Evolutionary conservation across 768 basidiomycete species (phyloP).

Genomic region (Candolleomyces aberdarensis): DNA sequence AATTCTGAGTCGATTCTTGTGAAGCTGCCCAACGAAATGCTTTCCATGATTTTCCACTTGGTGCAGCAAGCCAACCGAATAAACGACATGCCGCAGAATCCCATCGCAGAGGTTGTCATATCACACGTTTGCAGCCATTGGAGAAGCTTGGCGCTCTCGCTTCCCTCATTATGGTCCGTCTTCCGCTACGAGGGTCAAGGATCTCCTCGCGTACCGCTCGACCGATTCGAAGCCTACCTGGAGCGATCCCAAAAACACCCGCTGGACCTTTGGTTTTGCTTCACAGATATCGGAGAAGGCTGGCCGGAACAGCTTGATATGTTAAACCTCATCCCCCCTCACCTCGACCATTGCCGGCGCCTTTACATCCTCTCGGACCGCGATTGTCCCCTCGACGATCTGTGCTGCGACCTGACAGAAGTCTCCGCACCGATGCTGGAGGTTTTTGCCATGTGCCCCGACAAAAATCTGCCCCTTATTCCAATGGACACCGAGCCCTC

Average conservation of each 20-base stretch:
- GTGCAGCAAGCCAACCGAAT: not conserved
- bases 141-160: not conserved
- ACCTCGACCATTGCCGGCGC: slow-evolving; percentile 15
- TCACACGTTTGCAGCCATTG: slow-evolving; percentile 3
- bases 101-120: not conserved
- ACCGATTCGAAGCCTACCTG: slow-evolving; percentile 18
- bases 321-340: slow-evolving; percentile 7
- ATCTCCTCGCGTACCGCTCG: slow-evolving; percentile 13
- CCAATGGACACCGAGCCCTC: not conserved
- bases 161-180: not conserved
- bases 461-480: not conserved
- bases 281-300: not conserved
- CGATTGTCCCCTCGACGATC: not conserved
- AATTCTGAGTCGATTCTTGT: not conserved
- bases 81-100: not conserved
- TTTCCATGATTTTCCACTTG: not conserved
- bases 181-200: not conserved
- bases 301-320: slow-evolving; percentile 1
- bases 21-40: not conserved
- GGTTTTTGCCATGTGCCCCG: slow-evolving; percentile 9
- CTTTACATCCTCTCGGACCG: slow-evolving; percentile 12
- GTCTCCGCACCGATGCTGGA: slow-evolving; percentile 15
- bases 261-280: slow-evolving; percentile 17
- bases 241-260: slow-evolving; percentile 14
- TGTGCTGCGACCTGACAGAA: not conserved